These are phyloP conservation scores for Sutorius australiensis DNA, from an alignment of 768 basidiomycete species.

Conservation along the genomic window DNA sequence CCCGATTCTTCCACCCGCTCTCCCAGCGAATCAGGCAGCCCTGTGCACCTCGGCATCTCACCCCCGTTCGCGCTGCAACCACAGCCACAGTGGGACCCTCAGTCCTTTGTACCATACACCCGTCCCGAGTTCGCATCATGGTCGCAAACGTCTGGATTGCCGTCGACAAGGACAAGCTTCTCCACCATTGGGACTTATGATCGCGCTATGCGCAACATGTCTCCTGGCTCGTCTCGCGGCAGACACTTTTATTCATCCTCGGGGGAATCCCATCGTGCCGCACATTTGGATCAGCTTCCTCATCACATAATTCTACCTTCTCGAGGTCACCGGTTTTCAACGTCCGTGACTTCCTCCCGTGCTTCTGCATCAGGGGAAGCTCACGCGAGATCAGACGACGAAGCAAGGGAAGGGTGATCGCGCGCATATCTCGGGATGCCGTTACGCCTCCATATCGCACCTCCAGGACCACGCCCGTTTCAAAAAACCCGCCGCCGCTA, in stretches of 20 bases:
- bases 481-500: slow-evolving; percentile 10
- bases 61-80: slow-evolving; percentile 69
- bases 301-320: slow-evolving; percentile 21
- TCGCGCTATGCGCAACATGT: slow-evolving; percentile 7
- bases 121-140: slow-evolving; percentile 35
- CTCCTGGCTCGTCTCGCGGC: slow-evolving; percentile 5
- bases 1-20: slow-evolving; percentile 22
- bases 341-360: slow-evolving; percentile 11
- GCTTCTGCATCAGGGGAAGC: slow-evolving; percentile 13
- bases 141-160: slow-evolving; percentile 32
- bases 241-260: slow-evolving; percentile 13
- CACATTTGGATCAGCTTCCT: slow-evolving; percentile 12
- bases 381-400: slow-evolving; percentile 21
- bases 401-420: slow-evolving; percentile 14
- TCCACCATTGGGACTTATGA: slow-evolving; percentile 16
- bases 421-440: slow-evolving; percentile 11
- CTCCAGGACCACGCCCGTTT: not conserved
- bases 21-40: slow-evolving; percentile 10
- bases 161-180: slow-evolving; percentile 25
- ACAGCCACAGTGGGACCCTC: slow-evolving; percentile 59
- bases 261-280: slow-evolving; percentile 11
- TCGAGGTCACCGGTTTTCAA: slow-evolving; percentile 11
- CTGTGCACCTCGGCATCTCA: slow-evolving; percentile 27
- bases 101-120: slow-evolving; percentile 36
- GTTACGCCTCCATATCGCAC: slow-evolving; percentile 7